Base-by-base conservation (phyloP, 768 basidiomycete species). In the Pleurotus cornucopiae region DNA sequence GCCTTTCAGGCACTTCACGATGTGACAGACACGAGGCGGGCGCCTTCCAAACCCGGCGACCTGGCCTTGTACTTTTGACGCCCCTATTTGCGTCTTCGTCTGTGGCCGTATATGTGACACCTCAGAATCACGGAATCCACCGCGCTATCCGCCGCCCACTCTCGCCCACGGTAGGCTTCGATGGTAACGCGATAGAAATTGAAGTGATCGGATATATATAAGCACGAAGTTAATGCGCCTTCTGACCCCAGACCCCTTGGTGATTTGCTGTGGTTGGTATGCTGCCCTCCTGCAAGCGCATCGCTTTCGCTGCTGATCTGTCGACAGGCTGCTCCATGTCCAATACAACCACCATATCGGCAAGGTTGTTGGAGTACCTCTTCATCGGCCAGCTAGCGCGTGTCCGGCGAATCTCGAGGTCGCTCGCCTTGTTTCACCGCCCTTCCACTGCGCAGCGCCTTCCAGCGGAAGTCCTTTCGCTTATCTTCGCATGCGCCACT, bases 391-490 rank as follows among this genome's bases (percentile, higher is more conserved):
- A 58, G 26, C 48, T 64, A 26, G 56, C 54, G 43, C 62, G 58
- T 44, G 61, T 60, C 9, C 55, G 46, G 59, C 64, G 65, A 58
- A 59, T 58, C 39, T 62, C 60, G 49, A 54, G 56, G 46, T 58
- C 57, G 26, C 57, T 61, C 21, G 54, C 54, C 40, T 16, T 39
- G 21, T 44, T 41, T 2, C 57, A 40, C n/a, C 57, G 51, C 39
- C 47, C 58, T 20, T 48, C 58, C 34, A 39, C 60, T 20, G 51
- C 51, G 11, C 60, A 66, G 3, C 57, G 46, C 6, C 58, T 77
- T 5, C 76, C 77, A 13, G 62, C 66, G 26, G 76, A 78, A 60
- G 26, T 74, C 7, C 44, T 75, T 5, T 71, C 74, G 25, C 55
- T 63, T 14, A 75, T 78, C 30, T 68, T 78, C 21, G 30, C 58